Evolutionary conservation across 2,329 filamentous ascomycete species (phyloP).

Genomic region (Clonostachys rhizophaga): DNA sequence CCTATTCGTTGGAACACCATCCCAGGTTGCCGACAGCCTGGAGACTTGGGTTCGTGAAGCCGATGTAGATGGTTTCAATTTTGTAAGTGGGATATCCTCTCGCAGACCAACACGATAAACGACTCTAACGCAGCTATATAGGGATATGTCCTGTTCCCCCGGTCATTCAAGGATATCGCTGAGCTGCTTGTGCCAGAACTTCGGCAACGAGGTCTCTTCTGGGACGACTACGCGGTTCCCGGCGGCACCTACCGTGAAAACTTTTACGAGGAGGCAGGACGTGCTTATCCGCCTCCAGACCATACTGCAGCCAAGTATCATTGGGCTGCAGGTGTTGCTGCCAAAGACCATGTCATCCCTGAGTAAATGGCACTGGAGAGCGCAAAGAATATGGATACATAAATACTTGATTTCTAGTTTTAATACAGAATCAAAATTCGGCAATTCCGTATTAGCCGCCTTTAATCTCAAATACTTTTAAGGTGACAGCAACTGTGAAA

Average conservation of each 20-base stretch:
- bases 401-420: too few species aligned
- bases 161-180: conserved; percentile 63
- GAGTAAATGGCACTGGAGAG: too few species aligned
- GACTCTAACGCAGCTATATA: too few species aligned
- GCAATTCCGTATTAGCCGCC: too few species aligned
- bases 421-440: too few species aligned
- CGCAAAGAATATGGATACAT: too few species aligned
- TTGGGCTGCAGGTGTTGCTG: conserved; percentile 15
- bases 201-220: conserved; percentile 52
- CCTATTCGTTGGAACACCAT: conserved; percentile 58
- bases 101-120: too few species aligned
- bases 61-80: conserved; percentile 72
- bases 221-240: conserved; percentile 45
- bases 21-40: conserved; percentile 61
- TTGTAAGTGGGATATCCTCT: conserved; percentile 26
- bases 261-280: conserved; percentile 44
- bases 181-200: conserved; percentile 63
- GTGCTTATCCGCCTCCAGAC: conserved; percentile 41
- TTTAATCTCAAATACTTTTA: too few species aligned
- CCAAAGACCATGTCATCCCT: too few species aligned
- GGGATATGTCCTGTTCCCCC: conserved; percentile 60
- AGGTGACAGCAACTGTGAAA: too few species aligned
- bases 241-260: conserved; percentile 59
- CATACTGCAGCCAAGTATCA: conserved; percentile 47
- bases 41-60: conserved; percentile 64